Base-by-base conservation (phyloP, 1,139 yeast genomes). In the Zygosaccharomyces sapae region DNA sequence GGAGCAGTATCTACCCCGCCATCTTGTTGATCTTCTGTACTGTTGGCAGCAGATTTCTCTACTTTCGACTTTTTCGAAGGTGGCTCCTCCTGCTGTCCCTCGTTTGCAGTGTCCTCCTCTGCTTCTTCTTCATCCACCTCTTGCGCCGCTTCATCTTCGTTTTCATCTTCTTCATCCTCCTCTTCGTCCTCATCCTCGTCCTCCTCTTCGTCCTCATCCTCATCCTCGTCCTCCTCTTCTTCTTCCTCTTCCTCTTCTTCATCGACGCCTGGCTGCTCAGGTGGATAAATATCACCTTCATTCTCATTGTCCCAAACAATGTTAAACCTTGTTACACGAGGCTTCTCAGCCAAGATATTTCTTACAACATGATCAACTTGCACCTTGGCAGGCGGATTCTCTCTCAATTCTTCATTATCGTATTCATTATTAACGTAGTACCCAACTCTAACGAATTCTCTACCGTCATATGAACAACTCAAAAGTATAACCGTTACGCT, bases 401-500 rank as follows among this genome's bases (percentile, higher is more conserved):
- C 96, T 52, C 96, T 76, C 60, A 92, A 71, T 61, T 92, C 98
- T 64, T 90, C 97, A 9, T 83, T 75, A 62, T 92, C 97, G 62
- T 92, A 92, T 65, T 92, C 99, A 67, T 92, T 92, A 70, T 92
- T 92, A 49, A 92, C 98, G 63, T 92, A 92, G 70, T 92, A 92
- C 0, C 98, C 98, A 10, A 92, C 98, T 52, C 97, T 74, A 3
- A 92, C 98, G 71, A 92, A 92, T 67, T 92, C 98, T 57, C 94
- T 75, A 52, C 86, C 96, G 45, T 88, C 87, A 64, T 92, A 92
- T 0, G 96, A 84, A 67, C 98, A 92, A 51, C 96, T 86, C 54
- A 92, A 74, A 49, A 92, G 71, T 48, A 92, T 89, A 27, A 92
- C 98, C 0, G 98, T 92, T 41, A 92, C 97, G 57, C 94, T 82